Base-by-base conservation (phyloP, 768 basidiomycete species). In the Hirschioporus abietinus region DNA sequence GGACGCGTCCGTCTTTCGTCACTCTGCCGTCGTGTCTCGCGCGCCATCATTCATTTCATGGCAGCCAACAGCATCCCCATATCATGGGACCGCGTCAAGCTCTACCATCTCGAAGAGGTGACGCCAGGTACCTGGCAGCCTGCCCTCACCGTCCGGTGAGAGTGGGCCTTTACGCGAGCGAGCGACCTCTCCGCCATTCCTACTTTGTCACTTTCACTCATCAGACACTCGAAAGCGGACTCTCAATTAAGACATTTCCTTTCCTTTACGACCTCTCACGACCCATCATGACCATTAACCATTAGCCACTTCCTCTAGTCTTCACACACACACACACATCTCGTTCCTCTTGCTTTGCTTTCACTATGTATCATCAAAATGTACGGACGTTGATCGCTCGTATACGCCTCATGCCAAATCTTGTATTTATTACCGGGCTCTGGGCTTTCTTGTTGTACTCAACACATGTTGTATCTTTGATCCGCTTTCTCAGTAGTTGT, bases 1-100 rank as follows among this genome's bases (percentile, higher is more conserved):
- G 86, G 88, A 34, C 85, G 84, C 60, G 83, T 88, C 57, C 86
- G 86, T 71, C 78, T 91, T 36, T 82, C 86, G 74, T 88, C 88
- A 6, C 82, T 92, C 30, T 86, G 87, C 62, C 81, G 90, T 71
- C 82, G 90, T 65, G 84, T 89, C 62, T 86, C 86, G 18, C 82
- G 90, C 68, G 89, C 88, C 62, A 88, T 87, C 74, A 82, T 88
- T 63, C 90, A 92, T 73, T 92, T 89, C 74, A 81, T 92, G 42
- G 42, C 42, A 90, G 82, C 86, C 9, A 90, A 90, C 73, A 81
- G 83, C 66, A 86, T 91, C 71, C 88, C 89, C 26, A 82, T 90
- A 68, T 81, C 83, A 23, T 88, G 86, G 86, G 85, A 89, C 74
- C 83, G 85, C 65, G 84, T 91, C 42, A 81, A 87, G 66, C 80